phyloP scores from a whole-genome alignment of 129 eudicot genomes.

The Kitagawia praeruptora region DNA sequence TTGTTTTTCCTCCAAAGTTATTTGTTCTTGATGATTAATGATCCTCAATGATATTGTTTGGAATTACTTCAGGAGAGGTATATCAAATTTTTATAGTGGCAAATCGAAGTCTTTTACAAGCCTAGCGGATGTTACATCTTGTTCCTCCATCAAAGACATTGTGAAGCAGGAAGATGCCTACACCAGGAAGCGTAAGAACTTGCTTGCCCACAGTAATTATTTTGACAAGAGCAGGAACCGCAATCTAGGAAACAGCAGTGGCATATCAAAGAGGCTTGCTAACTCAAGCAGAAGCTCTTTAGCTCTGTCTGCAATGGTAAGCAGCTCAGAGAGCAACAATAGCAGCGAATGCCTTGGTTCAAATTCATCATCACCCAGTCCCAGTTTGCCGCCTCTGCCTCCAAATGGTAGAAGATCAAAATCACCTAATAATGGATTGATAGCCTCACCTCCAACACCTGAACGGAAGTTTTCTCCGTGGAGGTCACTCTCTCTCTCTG shows the following conservation, averaged over 20 bases:
- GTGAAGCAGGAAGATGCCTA: conserved; percentile 74
- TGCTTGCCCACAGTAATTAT: conserved; percentile 50
- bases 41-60: neutral
- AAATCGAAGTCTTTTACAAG: conserved; percentile 85
- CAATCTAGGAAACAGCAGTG: conserved; percentile 21
- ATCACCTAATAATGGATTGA: conserved; percentile 19
- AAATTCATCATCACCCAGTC: conserved; percentile 32
- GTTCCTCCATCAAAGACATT: conserved; percentile 60
- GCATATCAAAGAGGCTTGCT: conserved; percentile 50
- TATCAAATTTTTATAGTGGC: conserved; percentile 64
- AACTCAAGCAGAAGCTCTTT: conserved; percentile 35
- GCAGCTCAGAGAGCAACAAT: conserved; percentile 28
- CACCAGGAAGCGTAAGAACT: conserved; percentile 81
- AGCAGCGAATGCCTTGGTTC: conserved; percentile 27
- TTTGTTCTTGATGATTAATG: neutral
- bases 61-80: conserved; percentile 51
- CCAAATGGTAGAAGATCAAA: conserved; percentile 29
- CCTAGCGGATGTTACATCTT: conserved; percentile 44
- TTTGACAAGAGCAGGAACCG: conserved; percentile 33
- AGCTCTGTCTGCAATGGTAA: conserved; percentile 26
- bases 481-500: conserved; percentile 79
- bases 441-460: conserved; percentile 39
- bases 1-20: neutral
- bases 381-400: conserved; percentile 47
- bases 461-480: conserved; percentile 36